Evolutionary conservation across 2,329 filamentous ascomycete species (phyloP).

Genomic region (Clarireedia paspali): DNA sequence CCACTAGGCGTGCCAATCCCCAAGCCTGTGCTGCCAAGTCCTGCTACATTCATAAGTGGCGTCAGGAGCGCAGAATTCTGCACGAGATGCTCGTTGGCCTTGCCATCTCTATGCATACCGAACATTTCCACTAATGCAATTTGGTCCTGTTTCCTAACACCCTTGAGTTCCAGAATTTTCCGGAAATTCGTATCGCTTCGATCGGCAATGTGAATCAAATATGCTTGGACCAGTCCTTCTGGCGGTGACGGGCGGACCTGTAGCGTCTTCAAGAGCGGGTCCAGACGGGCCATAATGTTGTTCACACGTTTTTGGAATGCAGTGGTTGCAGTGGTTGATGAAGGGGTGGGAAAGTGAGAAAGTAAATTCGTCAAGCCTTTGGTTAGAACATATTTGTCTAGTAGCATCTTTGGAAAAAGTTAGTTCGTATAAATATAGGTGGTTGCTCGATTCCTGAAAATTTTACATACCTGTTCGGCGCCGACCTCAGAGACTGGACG

Average conservation of each 20-base stretch:
- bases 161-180: constrained; percentile 93
- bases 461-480: constrained; percentile 68
- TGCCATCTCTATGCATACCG: constrained; percentile 67
- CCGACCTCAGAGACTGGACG: constrained; percentile 88
- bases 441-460: background rate
- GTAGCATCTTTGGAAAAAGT: constrained; percentile 62
- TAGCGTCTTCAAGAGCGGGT: constrained; percentile 89
- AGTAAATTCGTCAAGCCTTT: constrained; percentile 69
- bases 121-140: constrained; percentile 80
- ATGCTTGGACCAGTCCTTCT: constrained; percentile 92
- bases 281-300: constrained; percentile 75
- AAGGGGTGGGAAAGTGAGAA: constrained; percentile 38
- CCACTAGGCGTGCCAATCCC: constrained; percentile 36
- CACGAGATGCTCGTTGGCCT: constrained; percentile 59
- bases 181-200: constrained; percentile 90
- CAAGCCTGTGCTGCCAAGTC: constrained; percentile 37
- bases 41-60: constrained; percentile 47
- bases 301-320: constrained; percentile 83
- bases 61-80: constrained; percentile 64
- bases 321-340: constrained; percentile 25
- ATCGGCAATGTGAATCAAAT: constrained; percentile 94
- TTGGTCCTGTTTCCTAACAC: constrained; percentile 79
- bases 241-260: constrained; percentile 88
- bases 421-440: background rate
- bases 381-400: constrained; percentile 87